Percentiles rank a stretch among this genome's conserved stretches.
phyloP scores from a whole-genome alignment of 176 grass and related monocot species.

The Tillandsia leiboldiana region DNA sequence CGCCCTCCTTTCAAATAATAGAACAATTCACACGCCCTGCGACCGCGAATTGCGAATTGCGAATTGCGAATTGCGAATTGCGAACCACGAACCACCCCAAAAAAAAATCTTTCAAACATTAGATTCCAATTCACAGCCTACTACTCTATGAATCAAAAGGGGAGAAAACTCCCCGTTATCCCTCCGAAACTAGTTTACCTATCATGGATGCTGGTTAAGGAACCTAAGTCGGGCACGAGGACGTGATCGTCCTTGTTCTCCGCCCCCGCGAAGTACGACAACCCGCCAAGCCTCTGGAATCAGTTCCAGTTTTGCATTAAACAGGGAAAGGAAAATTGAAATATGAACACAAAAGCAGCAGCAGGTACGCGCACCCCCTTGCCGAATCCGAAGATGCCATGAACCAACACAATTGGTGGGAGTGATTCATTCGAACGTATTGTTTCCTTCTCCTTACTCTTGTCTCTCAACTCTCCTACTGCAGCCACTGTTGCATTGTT shows the following conservation, averaged over 20 bases:
- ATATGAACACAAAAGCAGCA: background rate
- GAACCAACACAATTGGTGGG: slow-evolving; percentile 81
- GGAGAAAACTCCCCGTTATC: background rate
- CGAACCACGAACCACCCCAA: background rate
- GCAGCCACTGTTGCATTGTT: background rate
- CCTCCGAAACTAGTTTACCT: slow-evolving; percentile 17
- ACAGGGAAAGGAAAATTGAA: background rate
- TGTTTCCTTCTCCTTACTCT: background rate
- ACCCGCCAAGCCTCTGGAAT: slow-evolving; percentile 59
- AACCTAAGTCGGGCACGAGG: slow-evolving; percentile 72
- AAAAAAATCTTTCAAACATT: background rate
- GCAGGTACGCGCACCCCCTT: slow-evolving; percentile 25
- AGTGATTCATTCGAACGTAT: slow-evolving; percentile 14
- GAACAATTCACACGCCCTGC: slow-evolving; percentile 68
- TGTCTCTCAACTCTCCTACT: slow-evolving; percentile 7
- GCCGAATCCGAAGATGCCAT: slow-evolving; percentile 87
- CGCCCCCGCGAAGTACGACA: slow-evolving; percentile 88
- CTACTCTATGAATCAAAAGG: no score
- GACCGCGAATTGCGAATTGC: background rate
- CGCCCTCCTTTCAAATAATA: slow-evolving; percentile 73
- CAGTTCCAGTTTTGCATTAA: background rate
- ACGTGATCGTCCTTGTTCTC: slow-evolving; percentile 85
- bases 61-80: background rate
- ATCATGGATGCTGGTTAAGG: slow-evolving; percentile 74
- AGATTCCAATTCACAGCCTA: background rate